Conservation (phyloP, 768 basidiomycete genomes). For the Tulasnella sp. region DNA sequence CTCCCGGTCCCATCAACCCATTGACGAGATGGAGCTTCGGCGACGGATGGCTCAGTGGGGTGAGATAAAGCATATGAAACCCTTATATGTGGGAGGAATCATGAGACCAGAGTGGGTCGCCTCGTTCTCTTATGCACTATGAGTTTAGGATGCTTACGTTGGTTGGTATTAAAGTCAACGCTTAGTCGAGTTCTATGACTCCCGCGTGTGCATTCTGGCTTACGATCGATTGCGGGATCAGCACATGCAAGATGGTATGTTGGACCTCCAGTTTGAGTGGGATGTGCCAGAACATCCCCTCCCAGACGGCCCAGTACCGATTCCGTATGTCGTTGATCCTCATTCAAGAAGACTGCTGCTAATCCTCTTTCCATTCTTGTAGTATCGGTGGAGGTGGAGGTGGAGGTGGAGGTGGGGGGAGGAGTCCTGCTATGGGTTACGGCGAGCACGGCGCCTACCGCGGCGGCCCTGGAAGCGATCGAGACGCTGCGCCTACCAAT, state of each 20-base stretch:
- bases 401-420: background rate
- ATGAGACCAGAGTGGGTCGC: slow-evolving; percentile 38
- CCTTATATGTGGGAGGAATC: slow-evolving; percentile 42
- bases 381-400: background rate
- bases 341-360: background rate
- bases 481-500: slow-evolving; percentile 36
- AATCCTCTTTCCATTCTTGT: background rate
- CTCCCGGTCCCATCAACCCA: slow-evolving; percentile 51
- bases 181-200: slow-evolving; percentile 91
- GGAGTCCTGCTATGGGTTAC: slow-evolving; percentile 25
- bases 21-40: slow-evolving; percentile 78
- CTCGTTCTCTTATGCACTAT: slow-evolving; percentile 1
- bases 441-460: slow-evolving; percentile 29
- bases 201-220: slow-evolving; percentile 57
- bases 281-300: slow-evolving; percentile 50
- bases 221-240: slow-evolving; percentile 71
- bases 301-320: slow-evolving; percentile 33
- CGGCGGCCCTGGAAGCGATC: slow-evolving; percentile 24
- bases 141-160: slow-evolving; percentile 10
- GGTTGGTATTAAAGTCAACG: slow-evolving; percentile 47
- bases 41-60: slow-evolving; percentile 83
- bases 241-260: slow-evolving; percentile 69
- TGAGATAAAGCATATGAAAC: slow-evolving; percentile 71
- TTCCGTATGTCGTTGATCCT: slow-evolving; percentile 14
- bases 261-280: slow-evolving; percentile 83